A percentile compares a stretch with the other conserved stretches of the same genome.
Evolutionary conservation across 2,329 filamentous ascomycete genomes (phyloP).

Genomic region (Geosmithia flava): DNA sequence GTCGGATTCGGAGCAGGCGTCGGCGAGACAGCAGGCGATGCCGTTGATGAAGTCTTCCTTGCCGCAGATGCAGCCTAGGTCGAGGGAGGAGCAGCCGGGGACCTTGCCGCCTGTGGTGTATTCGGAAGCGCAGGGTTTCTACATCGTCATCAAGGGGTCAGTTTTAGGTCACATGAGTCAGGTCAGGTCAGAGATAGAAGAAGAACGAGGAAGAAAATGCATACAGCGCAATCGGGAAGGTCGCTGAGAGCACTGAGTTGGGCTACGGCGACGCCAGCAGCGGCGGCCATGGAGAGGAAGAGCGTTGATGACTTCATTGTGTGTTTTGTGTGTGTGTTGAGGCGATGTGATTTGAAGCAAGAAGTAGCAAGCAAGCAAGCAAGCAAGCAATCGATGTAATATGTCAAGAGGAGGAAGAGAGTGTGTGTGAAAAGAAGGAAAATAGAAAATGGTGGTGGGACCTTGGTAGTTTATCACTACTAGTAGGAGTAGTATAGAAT

Average conservation of each 20-base stretch:
- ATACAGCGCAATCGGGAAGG: constrained; percentile 25
- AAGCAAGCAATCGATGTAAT: too few species aligned
- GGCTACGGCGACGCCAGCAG: constrained; percentile 19
- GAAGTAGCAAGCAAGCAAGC: too few species aligned
- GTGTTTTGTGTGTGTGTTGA: not conserved
- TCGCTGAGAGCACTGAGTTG: constrained; percentile 14
- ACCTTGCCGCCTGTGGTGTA: constrained; percentile 20
- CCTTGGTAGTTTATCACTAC: not conserved
- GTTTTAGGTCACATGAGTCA: too few species aligned
- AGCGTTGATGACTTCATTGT: constrained; percentile 21
- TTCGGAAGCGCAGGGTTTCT: constrained; percentile 14
- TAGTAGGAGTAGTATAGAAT: too few species aligned
- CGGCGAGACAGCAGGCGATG: constrained; percentile 28
- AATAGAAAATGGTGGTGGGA: not conserved
- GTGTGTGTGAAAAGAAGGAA: not conserved
- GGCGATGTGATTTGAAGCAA: too few species aligned
- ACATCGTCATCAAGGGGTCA: too few species aligned
- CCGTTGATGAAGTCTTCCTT: constrained; percentile 23
- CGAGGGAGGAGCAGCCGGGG: constrained; percentile 22
- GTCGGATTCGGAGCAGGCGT: constrained; percentile 17
- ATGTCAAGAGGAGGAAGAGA: too few species aligned
- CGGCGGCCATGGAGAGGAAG: constrained; percentile 12
- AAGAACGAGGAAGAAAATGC: constrained; percentile 4
- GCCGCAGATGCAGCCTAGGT: constrained; percentile 28
- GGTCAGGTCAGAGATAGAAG: too few species aligned